Conservation (phyloP, 2,329 filamentous ascomycete species). For the Paradendryphiella salina region DNA sequence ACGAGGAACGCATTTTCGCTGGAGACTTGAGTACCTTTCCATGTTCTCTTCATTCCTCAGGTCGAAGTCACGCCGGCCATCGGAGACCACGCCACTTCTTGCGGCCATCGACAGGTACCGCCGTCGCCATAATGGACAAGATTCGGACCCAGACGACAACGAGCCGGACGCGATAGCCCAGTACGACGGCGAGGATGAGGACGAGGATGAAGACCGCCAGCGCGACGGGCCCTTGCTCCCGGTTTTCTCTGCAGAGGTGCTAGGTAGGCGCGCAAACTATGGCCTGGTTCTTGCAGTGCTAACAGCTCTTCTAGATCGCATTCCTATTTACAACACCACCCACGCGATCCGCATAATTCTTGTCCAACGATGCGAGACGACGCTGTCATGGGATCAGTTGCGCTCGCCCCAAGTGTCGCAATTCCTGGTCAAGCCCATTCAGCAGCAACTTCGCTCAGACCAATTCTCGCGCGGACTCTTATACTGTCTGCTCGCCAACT, state of each 20-base stretch:
- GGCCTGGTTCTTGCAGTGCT: constrained; percentile 27
- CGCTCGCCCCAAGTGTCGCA: constrained; percentile 95
- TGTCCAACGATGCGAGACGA: constrained; percentile 84
- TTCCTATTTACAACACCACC: constrained; percentile 88
- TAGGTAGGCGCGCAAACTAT: constrained; percentile 34
- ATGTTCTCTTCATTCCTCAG: constrained; percentile 48
- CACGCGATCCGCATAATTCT: constrained; percentile 87
- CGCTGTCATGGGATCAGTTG: constrained; percentile 90
- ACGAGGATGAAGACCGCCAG: constrained; percentile 32
- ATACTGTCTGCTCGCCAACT: constrained; percentile 91
- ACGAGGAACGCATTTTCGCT: constrained; percentile 13
- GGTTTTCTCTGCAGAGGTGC: constrained; percentile 46
- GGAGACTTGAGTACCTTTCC: constrained; percentile 24
- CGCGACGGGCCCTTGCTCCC: constrained; percentile 45
- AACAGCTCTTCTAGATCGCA: constrained; percentile 63
- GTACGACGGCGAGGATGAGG: constrained; percentile 38
- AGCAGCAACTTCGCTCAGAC: constrained; percentile 79
- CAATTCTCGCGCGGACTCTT: constrained; percentile 86
- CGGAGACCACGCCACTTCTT: constrained; percentile 45
- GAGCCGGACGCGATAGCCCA: constrained; percentile 23
- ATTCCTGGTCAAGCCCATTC: constrained; percentile 93
- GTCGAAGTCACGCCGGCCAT: constrained; percentile 33
- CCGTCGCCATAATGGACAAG: constrained; percentile 29
- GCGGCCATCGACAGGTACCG: constrained; percentile 39
- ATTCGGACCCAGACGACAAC: constrained; percentile 29